Base-by-base conservation (phyloP, 2,329 filamentous ascomycete species). In the Aspergillus fructus region DNA sequence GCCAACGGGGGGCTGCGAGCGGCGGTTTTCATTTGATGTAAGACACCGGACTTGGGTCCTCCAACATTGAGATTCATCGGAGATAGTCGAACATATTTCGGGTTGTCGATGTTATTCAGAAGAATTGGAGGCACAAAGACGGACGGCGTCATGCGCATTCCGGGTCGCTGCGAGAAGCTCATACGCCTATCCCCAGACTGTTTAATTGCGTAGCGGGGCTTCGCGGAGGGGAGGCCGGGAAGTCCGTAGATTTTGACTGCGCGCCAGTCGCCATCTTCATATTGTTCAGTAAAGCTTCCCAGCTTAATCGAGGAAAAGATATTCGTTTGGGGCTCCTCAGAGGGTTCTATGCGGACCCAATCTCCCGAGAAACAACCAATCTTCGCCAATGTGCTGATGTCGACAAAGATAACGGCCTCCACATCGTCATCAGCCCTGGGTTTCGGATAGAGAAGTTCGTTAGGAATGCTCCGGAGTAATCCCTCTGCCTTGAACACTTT, bases 341-440 rank as follows among this genome's bases (percentile, higher is more conserved):
- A 84, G 5, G 85, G 82, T 75, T 96, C 91, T 11, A 97, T 81
- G 21, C 89, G 87, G 11, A 96, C 91, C 94, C 94, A 99, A 70
- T 99, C 94, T 30, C 94, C 94, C 0, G 93, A 97, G 71, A 99
- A 99, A 73, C 93, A 97, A 15, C 93, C 93, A 53, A 99, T 89
- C 65, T 93, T 92, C 13, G 91, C 89, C 19, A 99, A 76, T 1
- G 91, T 90, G 56, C 85, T 88, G 7, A 96, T 89, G 66, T 97
- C 92, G 5, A 99, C 93, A 68, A 93, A 99, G 2, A 97, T 84
- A 48, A 94, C 87, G 2, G 91, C 88, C 65, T 89, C 86, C 65
- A 96, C 89, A 63, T 96, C 92, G 60, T 99, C 94, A 59, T 97
- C 92, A 24, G 86, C 84, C 0, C 81, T 74, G 2, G 94, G 93